Evolutionary conservation across 257 asterid species (phyloP), one percentile per base, ranked within the genome.

Genomic region (Vinca minor): DNA sequence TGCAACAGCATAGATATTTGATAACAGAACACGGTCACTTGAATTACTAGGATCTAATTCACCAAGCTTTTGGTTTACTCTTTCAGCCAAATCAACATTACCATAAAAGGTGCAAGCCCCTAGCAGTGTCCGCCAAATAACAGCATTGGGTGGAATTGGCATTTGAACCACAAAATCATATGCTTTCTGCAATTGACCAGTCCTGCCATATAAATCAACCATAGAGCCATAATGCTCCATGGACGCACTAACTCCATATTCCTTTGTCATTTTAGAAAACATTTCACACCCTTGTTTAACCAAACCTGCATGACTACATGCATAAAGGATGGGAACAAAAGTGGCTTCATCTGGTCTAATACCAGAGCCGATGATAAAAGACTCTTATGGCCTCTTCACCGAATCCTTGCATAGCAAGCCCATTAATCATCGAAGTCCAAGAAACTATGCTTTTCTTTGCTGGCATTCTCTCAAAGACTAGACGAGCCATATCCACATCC

Each of bases 191-290:
- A 92, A 73, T 60, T 76, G 83, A 35, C 95, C 95, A 5, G 95
- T 85, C 28, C 96, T 78, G 18, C 96, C 84, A 61, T 85, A 89
- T 57, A 92, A 72, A 81, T 92, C 96, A 63, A 92, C 96, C 93
- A 91, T 88, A 59, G 96, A 91, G 57, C 98, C 98, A 53, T 85
- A 92, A 60, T 92, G 98, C 66, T 92, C 98, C 18, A 83, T 79
- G 35, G 77, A 71, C 11, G 93, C 95, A 64, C 69, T 63, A 47
- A 92, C 74, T 23, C 77, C 75, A 64, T 87, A 87, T 0, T 71
- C 71, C 50, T 60, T 55, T 14, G 78, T 74, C 96, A 92, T 92
- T 75, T 59, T 81, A 39, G 77, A 79, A 32, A 86, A 92, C 29
- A 79, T 59, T 44, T 75, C 73, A 41, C 68, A 60, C 18, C 96